Percentiles rank a stretch among this genome's conserved stretches.
Evolutionary conservation across 2,329 filamentous ascomycete genomes (phyloP).

Genomic region (Dendryphion nanum): DNA sequence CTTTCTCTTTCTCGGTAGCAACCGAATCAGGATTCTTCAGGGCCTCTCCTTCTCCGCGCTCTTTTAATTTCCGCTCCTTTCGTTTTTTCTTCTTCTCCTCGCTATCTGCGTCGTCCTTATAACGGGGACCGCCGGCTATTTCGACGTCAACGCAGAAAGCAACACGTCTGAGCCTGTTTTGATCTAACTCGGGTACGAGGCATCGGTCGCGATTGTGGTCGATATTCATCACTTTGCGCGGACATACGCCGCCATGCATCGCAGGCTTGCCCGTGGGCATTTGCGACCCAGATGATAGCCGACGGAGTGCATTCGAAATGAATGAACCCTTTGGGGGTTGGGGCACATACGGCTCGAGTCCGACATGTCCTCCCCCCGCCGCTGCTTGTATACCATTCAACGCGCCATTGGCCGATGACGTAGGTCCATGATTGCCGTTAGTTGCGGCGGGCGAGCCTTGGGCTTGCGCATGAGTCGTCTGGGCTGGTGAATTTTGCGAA

Average conservation of each 20-base stretch:
- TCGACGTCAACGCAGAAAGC: conserved; percentile 97
- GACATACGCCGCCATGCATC: conserved; percentile 68
- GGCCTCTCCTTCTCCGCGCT: conserved; percentile 72
- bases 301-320: conserved; percentile 75
- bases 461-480: conserved; percentile 32
- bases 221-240: conserved; percentile 80
- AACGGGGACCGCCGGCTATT: conserved; percentile 83
- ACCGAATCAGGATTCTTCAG: conserved; percentile 64
- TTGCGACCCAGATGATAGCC: conserved; percentile 65
- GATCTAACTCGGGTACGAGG: conserved; percentile 73
- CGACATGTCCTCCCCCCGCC: conserved; percentile 24
- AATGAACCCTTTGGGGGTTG: conserved; percentile 76
- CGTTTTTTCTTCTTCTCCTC: conserved; percentile 50
- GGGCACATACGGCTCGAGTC: conserved; percentile 64
- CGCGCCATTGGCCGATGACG: conserved; percentile 44
- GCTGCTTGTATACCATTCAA: conserved; percentile 40
- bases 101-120: conserved; percentile 59
- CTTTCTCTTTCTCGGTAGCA: conserved; percentile 57
- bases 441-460: conserved; percentile 36
- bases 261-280: conserved; percentile 50
- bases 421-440: conserved; percentile 51
- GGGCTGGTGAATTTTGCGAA: conserved; percentile 45
- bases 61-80: conserved; percentile 57
- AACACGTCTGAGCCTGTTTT: conserved; percentile 78
- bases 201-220: conserved; percentile 78